A percentile compares a stretch with the other conserved stretches of the same genome.
These are phyloP conservation scores for Novakomyces olei DNA, from an alignment of 805 yeast genomes.

Conservation along the genomic window DNA sequence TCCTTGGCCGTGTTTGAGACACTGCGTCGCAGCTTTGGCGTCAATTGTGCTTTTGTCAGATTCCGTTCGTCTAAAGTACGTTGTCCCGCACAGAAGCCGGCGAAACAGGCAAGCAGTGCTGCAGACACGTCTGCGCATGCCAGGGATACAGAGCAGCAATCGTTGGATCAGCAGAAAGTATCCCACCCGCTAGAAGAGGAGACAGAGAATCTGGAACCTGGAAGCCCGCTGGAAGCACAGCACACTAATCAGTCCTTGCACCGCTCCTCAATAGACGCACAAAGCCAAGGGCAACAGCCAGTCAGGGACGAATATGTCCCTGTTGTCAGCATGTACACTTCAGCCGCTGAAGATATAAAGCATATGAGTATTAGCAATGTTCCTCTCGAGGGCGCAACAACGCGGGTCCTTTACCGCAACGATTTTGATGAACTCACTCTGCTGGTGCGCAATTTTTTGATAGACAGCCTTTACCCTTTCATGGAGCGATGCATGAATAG, in stretches of 20 bases:
- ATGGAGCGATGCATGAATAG: constrained; percentile 61
- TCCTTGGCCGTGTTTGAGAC: constrained; percentile 21
- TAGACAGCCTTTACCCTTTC: constrained; percentile 42
- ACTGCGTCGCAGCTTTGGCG: constrained; percentile 20
- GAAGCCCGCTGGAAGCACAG: no score
- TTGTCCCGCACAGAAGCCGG: not conserved
- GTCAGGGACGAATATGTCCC: not conserved
- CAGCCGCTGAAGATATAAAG: constrained; percentile 28
- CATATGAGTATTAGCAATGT: constrained; percentile 2
- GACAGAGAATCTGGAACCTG: no score
- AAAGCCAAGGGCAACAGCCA: not conserved
- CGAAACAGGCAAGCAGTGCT: not conserved
- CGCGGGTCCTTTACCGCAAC: not conserved
- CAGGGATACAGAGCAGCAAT: not conserved
- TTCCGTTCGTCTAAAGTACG: not conserved
- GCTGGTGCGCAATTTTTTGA: constrained; percentile 22
- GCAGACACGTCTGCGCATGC: not conserved
- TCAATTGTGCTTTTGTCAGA: constrained; percentile 14
- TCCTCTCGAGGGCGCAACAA: no score
- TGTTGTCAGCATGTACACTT: constrained; percentile 17
- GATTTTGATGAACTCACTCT: not conserved
- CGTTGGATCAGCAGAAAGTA: no score
- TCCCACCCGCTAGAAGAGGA: no score
- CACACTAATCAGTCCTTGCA: no score
- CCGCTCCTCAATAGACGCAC: no score